These are phyloP conservation scores for Saururus chinensis DNA, from an alignment of 164 flowering plant species.

Conservation along the genomic window DNA sequence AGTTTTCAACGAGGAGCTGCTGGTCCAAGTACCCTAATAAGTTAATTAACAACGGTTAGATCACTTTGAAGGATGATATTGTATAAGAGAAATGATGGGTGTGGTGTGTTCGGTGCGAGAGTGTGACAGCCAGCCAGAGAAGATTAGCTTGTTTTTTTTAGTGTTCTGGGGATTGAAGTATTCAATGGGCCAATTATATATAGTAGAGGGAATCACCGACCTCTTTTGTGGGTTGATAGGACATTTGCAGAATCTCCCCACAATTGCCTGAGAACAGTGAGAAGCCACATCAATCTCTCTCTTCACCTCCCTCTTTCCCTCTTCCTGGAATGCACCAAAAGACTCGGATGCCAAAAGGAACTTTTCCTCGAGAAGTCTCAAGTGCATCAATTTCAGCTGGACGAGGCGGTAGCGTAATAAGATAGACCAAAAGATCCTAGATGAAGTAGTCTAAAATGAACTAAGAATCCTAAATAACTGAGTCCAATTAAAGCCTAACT, in stretches of 20 bases:
- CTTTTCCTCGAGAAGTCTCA: neutral
- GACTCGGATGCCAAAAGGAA: neutral
- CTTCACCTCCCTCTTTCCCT: neutral
- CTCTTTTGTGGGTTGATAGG: slow-evolving; percentile 31
- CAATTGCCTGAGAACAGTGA: slow-evolving; percentile 1
- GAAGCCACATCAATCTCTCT: slow-evolving; percentile 6
- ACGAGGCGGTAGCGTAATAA: too few relatives aligned
- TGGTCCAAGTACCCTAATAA: slow-evolving; percentile 4
- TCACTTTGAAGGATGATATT: too few relatives aligned
- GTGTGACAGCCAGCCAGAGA: slow-evolving; percentile 6
- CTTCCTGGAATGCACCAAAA: neutral
- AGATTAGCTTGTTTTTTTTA: slow-evolving; percentile 1
- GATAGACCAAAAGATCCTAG: too few relatives aligned
- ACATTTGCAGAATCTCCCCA: slow-evolving; percentile 31
- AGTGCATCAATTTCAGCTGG: too few relatives aligned
- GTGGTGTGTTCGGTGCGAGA: slow-evolving; percentile 2
- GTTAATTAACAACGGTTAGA: neutral
- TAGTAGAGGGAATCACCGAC: slow-evolving; percentile 27
- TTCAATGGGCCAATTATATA: slow-evolving; percentile 26
- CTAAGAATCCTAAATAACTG: too few relatives aligned
- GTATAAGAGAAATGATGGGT: neutral
- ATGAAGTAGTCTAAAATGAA: too few relatives aligned
- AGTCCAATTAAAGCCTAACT: too few relatives aligned
- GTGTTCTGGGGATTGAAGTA: slow-evolving; percentile 12
- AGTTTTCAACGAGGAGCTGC: neutral